Evolutionary conservation across 768 basidiomycete species (phyloP).

Genomic region (Trametopsis cervina): DNA sequence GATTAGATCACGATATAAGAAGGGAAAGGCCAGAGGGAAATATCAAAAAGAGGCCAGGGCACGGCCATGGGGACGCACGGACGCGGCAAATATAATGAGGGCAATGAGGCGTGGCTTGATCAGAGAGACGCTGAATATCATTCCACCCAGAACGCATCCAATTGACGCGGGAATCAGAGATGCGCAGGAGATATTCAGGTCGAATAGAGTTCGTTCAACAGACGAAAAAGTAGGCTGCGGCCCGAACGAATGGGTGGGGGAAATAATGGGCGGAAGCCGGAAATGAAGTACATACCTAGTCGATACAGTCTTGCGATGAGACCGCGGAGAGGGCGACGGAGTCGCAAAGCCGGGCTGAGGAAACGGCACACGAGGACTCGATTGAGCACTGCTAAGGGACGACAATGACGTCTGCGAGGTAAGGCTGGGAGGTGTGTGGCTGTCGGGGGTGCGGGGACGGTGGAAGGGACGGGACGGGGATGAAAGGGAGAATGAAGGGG

Average conservation of each 20-base stretch:
- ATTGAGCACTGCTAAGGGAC: conserved; percentile 10
- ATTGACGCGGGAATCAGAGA: conserved; percentile 9
- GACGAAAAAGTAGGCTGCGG: not conserved
- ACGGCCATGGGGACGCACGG: not conserved
- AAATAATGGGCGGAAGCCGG: not conserved
- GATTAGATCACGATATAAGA: conserved; percentile 1
- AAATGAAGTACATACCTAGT: not conserved
- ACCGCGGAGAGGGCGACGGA: conserved; percentile 4
- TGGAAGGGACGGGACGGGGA: conserved; percentile 13
- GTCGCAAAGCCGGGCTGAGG: not conserved
- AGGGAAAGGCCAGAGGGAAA: conserved; percentile 1
- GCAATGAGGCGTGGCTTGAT: conserved; percentile 5
- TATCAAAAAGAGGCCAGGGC: conserved; percentile 11
- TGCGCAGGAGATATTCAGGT: conserved; percentile 1
- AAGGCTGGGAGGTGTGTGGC: conserved; percentile 9
- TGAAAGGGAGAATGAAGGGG: conserved; percentile 15
- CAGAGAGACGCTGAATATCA: not conserved
- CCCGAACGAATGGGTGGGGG: not conserved
- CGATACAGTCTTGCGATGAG: not conserved
- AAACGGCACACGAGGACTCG: conserved; percentile 3
- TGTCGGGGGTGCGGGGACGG: conserved; percentile 3
- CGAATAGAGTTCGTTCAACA: conserved; percentile 11
- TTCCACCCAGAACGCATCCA: conserved; percentile 1
- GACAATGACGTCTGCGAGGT: conserved; percentile 14
- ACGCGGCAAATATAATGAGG: conserved; percentile 2